Evolutionary conservation across 805 yeast genomes (phyloP).

Genomic region (Ascoidea rubescens): DNA sequence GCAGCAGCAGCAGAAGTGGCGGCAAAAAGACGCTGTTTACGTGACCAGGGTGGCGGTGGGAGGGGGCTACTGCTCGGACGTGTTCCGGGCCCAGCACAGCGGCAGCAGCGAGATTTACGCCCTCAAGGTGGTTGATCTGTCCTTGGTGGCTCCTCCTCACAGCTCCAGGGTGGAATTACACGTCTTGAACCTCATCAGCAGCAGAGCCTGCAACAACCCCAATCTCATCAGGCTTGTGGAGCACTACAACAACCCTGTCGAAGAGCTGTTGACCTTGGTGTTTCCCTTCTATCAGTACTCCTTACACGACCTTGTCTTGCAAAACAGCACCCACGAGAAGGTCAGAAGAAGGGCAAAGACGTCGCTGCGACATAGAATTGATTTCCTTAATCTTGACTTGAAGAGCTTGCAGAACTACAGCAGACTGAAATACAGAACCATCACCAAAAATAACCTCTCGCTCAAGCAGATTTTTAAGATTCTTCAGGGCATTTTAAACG

Average conservation of each 20-base stretch:
- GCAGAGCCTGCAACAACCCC: background rate
- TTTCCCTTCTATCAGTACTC: conserved; percentile 23
- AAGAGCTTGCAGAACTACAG: conserved; percentile 5
- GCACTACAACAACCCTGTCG: conserved; percentile 6
- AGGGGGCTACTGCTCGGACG: conserved; percentile 27
- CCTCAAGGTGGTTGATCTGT: conserved; percentile 30
- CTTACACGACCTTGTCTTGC: conserved; percentile 19
- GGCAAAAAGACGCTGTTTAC: background rate
- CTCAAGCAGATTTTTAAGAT: conserved; percentile 14
- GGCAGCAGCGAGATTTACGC: conserved; percentile 17
- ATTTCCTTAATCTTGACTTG: conserved; percentile 3
- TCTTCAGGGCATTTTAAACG: conserved; percentile 23
- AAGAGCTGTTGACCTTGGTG: conserved; percentile 23
- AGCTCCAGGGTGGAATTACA: conserved; percentile 26
- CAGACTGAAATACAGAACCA: conserved; percentile 2
- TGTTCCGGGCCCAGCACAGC: conserved; percentile 14
- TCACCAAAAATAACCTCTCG: conserved; percentile 4
- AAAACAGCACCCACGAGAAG: conserved; percentile 5
- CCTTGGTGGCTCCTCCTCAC: conserved; percentile 36
- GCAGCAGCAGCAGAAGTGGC: too few relatives aligned
- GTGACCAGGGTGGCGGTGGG: conserved; percentile 15
- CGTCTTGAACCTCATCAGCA: conserved; percentile 17
- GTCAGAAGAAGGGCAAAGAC: background rate
- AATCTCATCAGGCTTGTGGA: conserved; percentile 5
- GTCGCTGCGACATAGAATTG: background rate